Evolutionary conservation across 1,284 basidiomycete genomes (phyloP).

Genomic region (Cryptococcus maquisensis): DNA sequence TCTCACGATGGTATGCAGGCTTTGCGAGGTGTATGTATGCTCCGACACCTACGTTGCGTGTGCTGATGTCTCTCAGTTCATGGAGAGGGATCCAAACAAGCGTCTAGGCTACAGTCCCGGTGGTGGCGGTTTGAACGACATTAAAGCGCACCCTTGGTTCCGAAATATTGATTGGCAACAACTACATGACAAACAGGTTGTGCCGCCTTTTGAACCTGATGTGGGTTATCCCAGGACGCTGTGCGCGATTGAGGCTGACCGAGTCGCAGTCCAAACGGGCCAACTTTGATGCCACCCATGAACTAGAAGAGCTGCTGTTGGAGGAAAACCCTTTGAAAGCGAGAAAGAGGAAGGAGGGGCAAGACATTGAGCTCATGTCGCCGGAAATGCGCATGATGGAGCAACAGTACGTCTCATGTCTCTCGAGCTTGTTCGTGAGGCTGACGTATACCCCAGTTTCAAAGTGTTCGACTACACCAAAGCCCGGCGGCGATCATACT

Average conservation of each 20-base stretch:
- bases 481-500: slow-evolving; percentile 44
- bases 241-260: slow-evolving; percentile 2
- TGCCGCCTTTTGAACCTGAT: slow-evolving; percentile 87
- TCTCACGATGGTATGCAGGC: slow-evolving; percentile 47
- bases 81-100: slow-evolving; percentile 77
- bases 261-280: slow-evolving; percentile 79
- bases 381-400: slow-evolving; percentile 96
- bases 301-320: slow-evolving; percentile 88
- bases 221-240: slow-evolving; percentile 27
- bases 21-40: slow-evolving; percentile 38
- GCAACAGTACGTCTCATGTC: slow-evolving; percentile 68
- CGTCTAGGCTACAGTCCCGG: slow-evolving; percentile 76
- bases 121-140: slow-evolving; percentile 70
- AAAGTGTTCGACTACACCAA: slow-evolving; percentile 48
- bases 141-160: slow-evolving; percentile 85
- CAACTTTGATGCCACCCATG: slow-evolving; percentile 99
- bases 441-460: slow-evolving; percentile 36
- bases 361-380: slow-evolving; percentile 77
- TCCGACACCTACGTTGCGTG: neutral
- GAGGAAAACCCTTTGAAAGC: slow-evolving; percentile 98
- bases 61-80: slow-evolving; percentile 54
- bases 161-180: slow-evolving; percentile 77
- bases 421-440: neutral
- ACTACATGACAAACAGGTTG: slow-evolving; percentile 71
- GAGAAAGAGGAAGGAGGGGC: slow-evolving; percentile 81